phyloP scores from a whole-genome alignment of 805 yeast species.

The Candida qinlingensis region DNA sequence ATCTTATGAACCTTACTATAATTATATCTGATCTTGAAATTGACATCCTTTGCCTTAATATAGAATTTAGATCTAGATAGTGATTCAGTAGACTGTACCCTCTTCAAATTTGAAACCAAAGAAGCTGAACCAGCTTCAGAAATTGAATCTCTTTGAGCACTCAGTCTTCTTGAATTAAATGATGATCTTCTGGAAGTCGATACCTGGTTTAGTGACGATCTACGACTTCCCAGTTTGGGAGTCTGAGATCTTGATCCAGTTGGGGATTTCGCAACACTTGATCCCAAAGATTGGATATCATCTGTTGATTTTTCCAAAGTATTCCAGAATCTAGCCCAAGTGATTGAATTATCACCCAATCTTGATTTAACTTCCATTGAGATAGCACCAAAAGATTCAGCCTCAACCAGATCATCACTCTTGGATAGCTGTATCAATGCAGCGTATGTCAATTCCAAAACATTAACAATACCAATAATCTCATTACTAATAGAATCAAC shows the following conservation, averaged over 20 bases:
- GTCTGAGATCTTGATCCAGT: conserved; percentile 21
- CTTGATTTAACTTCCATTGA: conserved; percentile 21
- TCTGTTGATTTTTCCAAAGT: conserved; percentile 26
- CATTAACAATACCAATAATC: conserved; percentile 39
- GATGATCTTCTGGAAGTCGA: conserved; percentile 4
- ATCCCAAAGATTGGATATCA: conserved; percentile 23
- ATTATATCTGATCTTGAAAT: conserved; percentile 17
- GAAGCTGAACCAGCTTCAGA: neutral
- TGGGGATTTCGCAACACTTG: conserved; percentile 21
- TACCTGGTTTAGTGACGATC: conserved; percentile 18
- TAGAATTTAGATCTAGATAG: conserved; percentile 20
- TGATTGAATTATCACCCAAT: conserved; percentile 20
- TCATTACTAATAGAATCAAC: conserved; percentile 22
- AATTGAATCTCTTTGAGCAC: conserved; percentile 9
- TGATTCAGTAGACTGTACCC: conserved; percentile 21
- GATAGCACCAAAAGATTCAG: conserved; percentile 16
- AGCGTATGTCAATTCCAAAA: conserved; percentile 38
- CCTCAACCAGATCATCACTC: conserved; percentile 19
- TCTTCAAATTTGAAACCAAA: conserved; percentile 2
- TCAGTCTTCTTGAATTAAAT: conserved; percentile 14
- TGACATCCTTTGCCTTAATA: conserved; percentile 14
- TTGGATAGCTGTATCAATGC: conserved; percentile 32
- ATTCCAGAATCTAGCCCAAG: conserved; percentile 30
- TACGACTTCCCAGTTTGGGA: conserved; percentile 15
- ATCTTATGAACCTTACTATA: conserved; percentile 17